Evolutionary conservation across 106 monocot species (phyloP).

Genomic region (Cymbidium sinense): DNA sequence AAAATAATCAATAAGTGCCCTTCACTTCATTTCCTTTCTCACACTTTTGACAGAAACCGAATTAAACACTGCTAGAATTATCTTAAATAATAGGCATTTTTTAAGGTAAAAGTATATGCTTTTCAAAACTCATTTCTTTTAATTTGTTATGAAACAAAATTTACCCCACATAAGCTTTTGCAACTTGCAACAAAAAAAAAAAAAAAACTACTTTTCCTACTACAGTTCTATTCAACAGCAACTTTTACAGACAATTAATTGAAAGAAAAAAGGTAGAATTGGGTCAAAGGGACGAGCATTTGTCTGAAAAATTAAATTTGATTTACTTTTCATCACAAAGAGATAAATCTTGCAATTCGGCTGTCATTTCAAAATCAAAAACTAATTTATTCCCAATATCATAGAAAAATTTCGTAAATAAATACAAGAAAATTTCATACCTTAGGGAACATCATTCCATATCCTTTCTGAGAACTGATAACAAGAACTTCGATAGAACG

Average conservation of each 20-base stretch:
- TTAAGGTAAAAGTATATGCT: neutral
- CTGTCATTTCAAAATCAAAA: neutral
- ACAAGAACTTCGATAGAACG: constrained; percentile 55
- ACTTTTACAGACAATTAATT: neutral
- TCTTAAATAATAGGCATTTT: neutral
- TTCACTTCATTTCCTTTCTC: neutral
- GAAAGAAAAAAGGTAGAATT: neutral
- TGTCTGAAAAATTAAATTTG: neutral
- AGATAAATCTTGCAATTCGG: neutral
- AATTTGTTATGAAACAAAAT: too few relatives aligned
- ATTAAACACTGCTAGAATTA: neutral
- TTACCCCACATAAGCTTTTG: too few relatives aligned
- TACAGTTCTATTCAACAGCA: too few relatives aligned
- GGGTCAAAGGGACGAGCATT: neutral
- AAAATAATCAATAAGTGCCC: neutral
- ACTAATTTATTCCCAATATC: neutral
- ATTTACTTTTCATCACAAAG: neutral
- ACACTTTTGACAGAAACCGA: too few relatives aligned
- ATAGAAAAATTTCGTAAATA: neutral
- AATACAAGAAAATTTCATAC: constrained; percentile 15
- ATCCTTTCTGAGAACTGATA: constrained; percentile 68
- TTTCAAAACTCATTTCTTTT: neutral
- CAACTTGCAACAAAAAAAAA: too few relatives aligned
- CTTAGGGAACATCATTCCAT: constrained; percentile 71
- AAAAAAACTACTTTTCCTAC: too few relatives aligned